phyloP scores from a whole-genome alignment of 2,329 filamentous ascomycete genomes.

The Meredithiella fracta region DNA sequence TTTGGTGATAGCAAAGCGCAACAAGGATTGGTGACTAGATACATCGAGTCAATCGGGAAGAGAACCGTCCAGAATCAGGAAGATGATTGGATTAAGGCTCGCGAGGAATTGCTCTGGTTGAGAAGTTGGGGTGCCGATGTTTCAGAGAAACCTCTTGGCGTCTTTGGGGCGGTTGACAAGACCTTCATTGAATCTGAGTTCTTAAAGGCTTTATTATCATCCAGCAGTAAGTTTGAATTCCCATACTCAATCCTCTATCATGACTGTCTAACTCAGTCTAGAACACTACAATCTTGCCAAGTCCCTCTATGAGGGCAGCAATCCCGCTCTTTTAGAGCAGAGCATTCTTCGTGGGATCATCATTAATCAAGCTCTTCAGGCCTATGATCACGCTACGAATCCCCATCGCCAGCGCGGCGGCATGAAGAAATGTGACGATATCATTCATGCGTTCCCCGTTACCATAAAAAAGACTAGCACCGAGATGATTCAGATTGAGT shows the following conservation, averaged over 20 bases:
- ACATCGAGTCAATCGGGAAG: constrained; percentile 37
- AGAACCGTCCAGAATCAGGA: constrained; percentile 43
- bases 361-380: constrained; percentile 45
- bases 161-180: constrained; percentile 43
- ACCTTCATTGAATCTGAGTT: constrained; percentile 54
- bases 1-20: constrained; percentile 49
- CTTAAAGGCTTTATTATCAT: constrained; percentile 48
- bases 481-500: constrained; percentile 38
- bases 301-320: constrained; percentile 41
- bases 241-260: not conserved
- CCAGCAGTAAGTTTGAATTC: constrained; percentile 34
- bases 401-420: constrained; percentile 61
- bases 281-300: constrained; percentile 45
- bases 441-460: constrained; percentile 46
- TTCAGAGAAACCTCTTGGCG: constrained; percentile 34
- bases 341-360: constrained; percentile 42
- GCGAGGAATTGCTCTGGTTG: constrained; percentile 56
- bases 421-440: constrained; percentile 60
- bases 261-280: not conserved
- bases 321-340: constrained; percentile 31
- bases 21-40: constrained; percentile 37
- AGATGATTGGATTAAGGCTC: constrained; percentile 42
- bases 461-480: constrained; percentile 36
- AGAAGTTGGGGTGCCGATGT: constrained; percentile 48
- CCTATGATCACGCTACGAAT: constrained; percentile 71